These are phyloP conservation scores for Cymbidium sinense DNA, from an alignment of 106 monocot genomes.

Conservation along the genomic window DNA sequence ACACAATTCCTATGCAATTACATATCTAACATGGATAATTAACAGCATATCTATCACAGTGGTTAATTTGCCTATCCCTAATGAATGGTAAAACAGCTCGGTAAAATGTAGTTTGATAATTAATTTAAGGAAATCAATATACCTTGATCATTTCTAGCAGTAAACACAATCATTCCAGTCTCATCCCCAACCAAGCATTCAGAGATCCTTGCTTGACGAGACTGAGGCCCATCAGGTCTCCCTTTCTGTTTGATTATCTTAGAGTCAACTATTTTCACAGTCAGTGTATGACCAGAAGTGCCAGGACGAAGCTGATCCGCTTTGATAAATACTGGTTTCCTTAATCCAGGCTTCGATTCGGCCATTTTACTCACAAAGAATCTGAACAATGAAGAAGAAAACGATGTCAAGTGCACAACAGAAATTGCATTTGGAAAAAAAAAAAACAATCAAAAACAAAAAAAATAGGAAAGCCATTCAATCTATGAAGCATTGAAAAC, in stretches of 20 bases:
- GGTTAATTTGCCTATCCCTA: background rate
- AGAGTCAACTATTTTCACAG: constrained; percentile 30
- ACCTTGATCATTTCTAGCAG: constrained; percentile 50
- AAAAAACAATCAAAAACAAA: too few species aligned
- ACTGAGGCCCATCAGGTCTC: constrained; percentile 23
- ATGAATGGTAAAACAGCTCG: background rate
- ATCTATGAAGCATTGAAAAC: background rate
- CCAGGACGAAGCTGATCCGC: constrained; percentile 38
- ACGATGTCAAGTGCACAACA: background rate
- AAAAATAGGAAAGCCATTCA: background rate
- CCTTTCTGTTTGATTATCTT: constrained; percentile 32
- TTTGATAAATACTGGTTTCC: constrained; percentile 31
- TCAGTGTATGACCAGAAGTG: constrained; percentile 25
- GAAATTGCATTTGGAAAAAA: background rate
- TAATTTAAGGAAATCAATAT: background rate
- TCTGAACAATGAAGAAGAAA: background rate
- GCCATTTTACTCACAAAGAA: constrained; percentile 16
- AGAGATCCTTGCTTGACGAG: constrained; percentile 25
- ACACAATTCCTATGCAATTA: too few species aligned
- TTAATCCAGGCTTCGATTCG: constrained; percentile 19
- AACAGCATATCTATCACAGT: background rate
- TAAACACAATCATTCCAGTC: constrained; percentile 40
- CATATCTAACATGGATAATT: background rate
- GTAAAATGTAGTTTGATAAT: background rate
- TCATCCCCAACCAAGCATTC: constrained; percentile 50